Percentiles rank a stretch among this genome's conserved stretches.
Evolutionary conservation across 2,329 filamentous ascomycete genomes (phyloP).

Genomic region (Cladobotryum mycophilum): DNA sequence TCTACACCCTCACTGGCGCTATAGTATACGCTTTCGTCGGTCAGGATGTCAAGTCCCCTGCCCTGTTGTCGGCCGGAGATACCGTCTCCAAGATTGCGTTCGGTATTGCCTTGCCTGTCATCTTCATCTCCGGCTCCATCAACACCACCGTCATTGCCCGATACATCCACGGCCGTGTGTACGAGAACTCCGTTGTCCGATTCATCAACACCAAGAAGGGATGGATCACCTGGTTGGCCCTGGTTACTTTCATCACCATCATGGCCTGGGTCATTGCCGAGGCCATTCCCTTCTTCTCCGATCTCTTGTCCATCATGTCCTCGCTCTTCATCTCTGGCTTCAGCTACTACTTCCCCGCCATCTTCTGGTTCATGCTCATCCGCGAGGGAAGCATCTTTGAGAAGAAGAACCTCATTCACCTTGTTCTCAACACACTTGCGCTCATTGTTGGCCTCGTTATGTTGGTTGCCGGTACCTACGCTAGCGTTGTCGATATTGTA

Average conservation of each 20-base stretch:
- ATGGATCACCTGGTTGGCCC: conserved; percentile 50
- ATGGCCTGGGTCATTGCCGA: conserved; percentile 65
- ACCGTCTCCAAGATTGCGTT: conserved; percentile 61
- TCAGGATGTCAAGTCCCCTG: conserved; percentile 55
- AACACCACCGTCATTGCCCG: conserved; percentile 46
- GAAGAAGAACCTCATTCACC: conserved; percentile 20
- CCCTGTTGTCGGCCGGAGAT: conserved; percentile 57
- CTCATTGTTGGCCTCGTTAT: conserved; percentile 21
- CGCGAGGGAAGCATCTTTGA: conserved; percentile 21
- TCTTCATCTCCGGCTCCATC: conserved; percentile 68
- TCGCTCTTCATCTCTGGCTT: conserved; percentile 41
- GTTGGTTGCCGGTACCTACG: conserved; percentile 21
- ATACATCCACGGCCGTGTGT: conserved; percentile 42
- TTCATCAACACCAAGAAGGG: conserved; percentile 44
- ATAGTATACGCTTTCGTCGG: conserved; percentile 67
- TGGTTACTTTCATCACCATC: conserved; percentile 52
- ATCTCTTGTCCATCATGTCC: conserved; percentile 50
- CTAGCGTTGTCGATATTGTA: conserved; percentile 22
- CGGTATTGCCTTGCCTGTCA: conserved; percentile 64
- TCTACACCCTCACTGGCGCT: conserved; percentile 62
- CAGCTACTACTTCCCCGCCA: conserved; percentile 31
- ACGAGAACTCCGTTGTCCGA: conserved; percentile 35
- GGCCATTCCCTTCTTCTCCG: conserved; percentile 65
- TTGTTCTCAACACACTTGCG: conserved; percentile 18
- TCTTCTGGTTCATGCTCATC: conserved; percentile 36